Evolutionary conservation across 2,329 filamentous ascomycete genomes (phyloP).

Genomic region (Chrysoporthe deuterocubensis): DNA sequence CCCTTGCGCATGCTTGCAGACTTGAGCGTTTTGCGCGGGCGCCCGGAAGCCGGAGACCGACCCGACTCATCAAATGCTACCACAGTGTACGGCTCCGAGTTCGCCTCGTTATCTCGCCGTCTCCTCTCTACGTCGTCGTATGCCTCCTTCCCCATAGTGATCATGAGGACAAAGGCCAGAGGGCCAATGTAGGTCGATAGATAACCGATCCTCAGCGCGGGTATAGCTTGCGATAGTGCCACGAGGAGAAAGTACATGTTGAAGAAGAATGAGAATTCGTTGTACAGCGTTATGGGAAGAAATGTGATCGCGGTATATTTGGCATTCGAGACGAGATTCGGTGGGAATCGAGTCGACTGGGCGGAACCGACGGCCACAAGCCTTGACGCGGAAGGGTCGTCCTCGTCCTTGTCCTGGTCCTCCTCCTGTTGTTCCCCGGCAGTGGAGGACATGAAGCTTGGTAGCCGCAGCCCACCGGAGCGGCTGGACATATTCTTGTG

Average conservation of each 20-base stretch:
- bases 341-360: slow-evolving; percentile 78
- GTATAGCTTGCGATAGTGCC: slow-evolving; percentile 90
- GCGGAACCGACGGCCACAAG: slow-evolving; percentile 74
- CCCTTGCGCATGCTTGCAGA: slow-evolving; percentile 47
- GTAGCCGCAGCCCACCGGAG: slow-evolving; percentile 61
- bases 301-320: slow-evolving; percentile 98
- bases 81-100: slow-evolving; percentile 85
- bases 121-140: slow-evolving; percentile 89
- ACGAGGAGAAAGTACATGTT: slow-evolving; percentile 99
- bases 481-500: slow-evolving; percentile 49
- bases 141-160: slow-evolving; percentile 95
- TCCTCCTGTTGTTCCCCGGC: slow-evolving; percentile 48
- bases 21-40: slow-evolving; percentile 50
- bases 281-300: slow-evolving; percentile 91
- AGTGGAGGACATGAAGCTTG: slow-evolving; percentile 64
- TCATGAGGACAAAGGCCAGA: slow-evolving; percentile 85
- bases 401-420: slow-evolving; percentile 54
- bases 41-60: slow-evolving; percentile 37
- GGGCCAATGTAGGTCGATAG: slow-evolving; percentile 93
- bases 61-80: slow-evolving; percentile 69
- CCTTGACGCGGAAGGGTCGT: slow-evolving; percentile 72
- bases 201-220: slow-evolving; percentile 87
- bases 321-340: slow-evolving; percentile 92
- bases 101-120: slow-evolving; percentile 88
- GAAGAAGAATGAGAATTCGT: slow-evolving; percentile 99